phyloP scores from a whole-genome alignment of 805 yeast species.

The Cyberlindnera sargentensis region DNA sequence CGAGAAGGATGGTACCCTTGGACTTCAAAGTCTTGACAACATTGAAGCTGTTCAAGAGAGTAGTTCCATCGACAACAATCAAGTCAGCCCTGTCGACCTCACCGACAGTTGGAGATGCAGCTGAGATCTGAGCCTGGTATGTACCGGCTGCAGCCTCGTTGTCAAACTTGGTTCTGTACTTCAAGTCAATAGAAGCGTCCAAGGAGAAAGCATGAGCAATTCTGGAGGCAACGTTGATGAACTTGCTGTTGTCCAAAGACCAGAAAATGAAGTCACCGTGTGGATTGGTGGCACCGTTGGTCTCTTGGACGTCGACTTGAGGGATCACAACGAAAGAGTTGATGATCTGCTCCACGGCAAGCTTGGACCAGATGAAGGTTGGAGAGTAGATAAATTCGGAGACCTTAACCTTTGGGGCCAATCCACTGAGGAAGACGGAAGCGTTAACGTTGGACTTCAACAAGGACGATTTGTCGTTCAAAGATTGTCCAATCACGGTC shows the following conservation, averaged over 20 bases:
- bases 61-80: conserved; percentile 54
- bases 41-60: conserved; percentile 50
- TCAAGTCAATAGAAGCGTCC: conserved; percentile 44
- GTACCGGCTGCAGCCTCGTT: conserved; percentile 68
- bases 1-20: conserved; percentile 48
- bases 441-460: conserved; percentile 71
- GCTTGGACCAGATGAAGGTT: conserved; percentile 48
- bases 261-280: conserved; percentile 44
- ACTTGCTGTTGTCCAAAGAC: conserved; percentile 58
- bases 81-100: conserved; percentile 55
- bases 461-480: conserved; percentile 29
- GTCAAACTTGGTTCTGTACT: conserved; percentile 62
- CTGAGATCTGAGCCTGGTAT: conserved; percentile 51
- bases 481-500: conserved; percentile 61
- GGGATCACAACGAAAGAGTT: conserved; percentile 33
- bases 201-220: conserved; percentile 66
- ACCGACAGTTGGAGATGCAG: conserved; percentile 12
- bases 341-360: conserved; percentile 43
- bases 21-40: conserved; percentile 52
- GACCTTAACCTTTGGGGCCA: conserved; percentile 29
- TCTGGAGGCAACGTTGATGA: conserved; percentile 50
- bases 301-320: conserved; percentile 3
- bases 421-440: conserved; percentile 46
- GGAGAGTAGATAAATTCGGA: conserved; percentile 48
- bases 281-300: conserved; percentile 7